Conservation (phyloP, 1,284 basidiomycete genomes). For the Ganoderma leucocontextum region DNA sequence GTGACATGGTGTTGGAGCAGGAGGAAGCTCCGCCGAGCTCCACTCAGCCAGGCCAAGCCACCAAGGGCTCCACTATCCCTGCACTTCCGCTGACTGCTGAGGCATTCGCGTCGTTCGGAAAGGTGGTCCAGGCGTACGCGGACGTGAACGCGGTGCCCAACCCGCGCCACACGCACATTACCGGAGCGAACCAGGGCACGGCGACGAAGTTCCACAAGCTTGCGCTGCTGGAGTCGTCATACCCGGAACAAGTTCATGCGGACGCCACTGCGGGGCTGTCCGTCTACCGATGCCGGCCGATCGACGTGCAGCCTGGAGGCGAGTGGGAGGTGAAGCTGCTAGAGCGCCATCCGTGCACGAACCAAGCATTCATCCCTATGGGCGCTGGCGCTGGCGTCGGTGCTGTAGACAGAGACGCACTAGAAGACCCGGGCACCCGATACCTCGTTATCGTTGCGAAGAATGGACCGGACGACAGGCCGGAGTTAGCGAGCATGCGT, state of each 20-base stretch:
- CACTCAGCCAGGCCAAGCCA: not conserved
- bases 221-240: conserved; percentile 69
- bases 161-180: conserved; percentile 70
- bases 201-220: conserved; percentile 93
- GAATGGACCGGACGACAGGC: conserved; percentile 78
- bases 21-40: conserved; percentile 5
- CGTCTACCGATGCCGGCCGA: conserved; percentile 76
- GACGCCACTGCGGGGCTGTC: conserved; percentile 74
- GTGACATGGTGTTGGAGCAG: conserved; percentile 14
- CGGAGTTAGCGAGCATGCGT: conserved; percentile 75
- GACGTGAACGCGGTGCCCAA: conserved; percentile 68
- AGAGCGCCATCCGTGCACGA: conserved; percentile 83
- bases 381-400: conserved; percentile 51
- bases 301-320: conserved; percentile 55
- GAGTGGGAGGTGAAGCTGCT: conserved; percentile 65
- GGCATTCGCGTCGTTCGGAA: conserved; percentile 84
- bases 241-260: conserved; percentile 53
- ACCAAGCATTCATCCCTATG: conserved; percentile 92
- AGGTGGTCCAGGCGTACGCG: conserved; percentile 86
- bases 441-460: conserved; percentile 89
- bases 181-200: conserved; percentile 86
- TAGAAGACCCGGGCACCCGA: conserved; percentile 57
- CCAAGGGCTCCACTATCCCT: conserved; percentile 53
- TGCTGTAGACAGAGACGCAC: conserved; percentile 47
- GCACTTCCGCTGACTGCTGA: conserved; percentile 85